A percentile compares a stretch with the other conserved stretches of the same genome.
Conservation (phyloP, 108 stramenopile species). For the Bacterosira constricta region DNA sequence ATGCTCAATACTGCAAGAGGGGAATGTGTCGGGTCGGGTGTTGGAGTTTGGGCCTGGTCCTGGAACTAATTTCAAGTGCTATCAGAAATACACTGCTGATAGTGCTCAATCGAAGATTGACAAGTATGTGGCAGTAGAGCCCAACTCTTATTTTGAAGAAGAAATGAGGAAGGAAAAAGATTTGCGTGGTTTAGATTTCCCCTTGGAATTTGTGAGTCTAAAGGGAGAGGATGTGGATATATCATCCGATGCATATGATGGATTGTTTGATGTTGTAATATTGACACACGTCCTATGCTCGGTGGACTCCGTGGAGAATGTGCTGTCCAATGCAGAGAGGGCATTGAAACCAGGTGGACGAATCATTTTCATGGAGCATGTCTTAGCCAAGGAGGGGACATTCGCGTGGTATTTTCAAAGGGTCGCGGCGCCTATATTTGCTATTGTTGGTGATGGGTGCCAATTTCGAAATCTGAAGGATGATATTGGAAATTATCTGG, state of each 20-base stretch:
- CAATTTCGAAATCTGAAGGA: conserved; percentile 28
- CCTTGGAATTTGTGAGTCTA: conserved; percentile 26
- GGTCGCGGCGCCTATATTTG: conserved; percentile 40
- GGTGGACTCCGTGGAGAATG: conserved; percentile 43
- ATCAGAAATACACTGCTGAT: conserved; percentile 19
- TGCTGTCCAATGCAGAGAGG: conserved; percentile 56
- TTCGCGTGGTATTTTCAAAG: conserved; percentile 23
- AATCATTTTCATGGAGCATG: conserved; percentile 61
- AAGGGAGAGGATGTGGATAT: conserved; percentile 52
- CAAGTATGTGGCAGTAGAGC: conserved; percentile 57
- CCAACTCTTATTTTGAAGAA: conserved; percentile 50
- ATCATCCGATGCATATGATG: conserved; percentile 1
- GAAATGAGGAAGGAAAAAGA: conserved; percentile 34
- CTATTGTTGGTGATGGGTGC: conserved; percentile 60
- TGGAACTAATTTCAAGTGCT: conserved; percentile 61
- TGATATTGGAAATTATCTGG: conserved; percentile 17
- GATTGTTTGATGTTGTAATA: conserved; percentile 47
- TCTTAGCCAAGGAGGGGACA: conserved; percentile 34
- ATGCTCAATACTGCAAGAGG: conserved; percentile 27
- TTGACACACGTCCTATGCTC: conserved; percentile 58
- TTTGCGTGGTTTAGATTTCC: conserved; percentile 38
- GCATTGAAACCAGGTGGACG: conserved; percentile 68
- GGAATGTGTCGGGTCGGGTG: conserved; percentile 24
- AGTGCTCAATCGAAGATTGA: conserved; percentile 19
- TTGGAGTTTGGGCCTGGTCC: conserved; percentile 63